Evolutionary conservation across 2,329 filamentous ascomycete species (phyloP), one percentile per base, ranked within the genome.

Genomic region (Penicillium sp.): DNA sequence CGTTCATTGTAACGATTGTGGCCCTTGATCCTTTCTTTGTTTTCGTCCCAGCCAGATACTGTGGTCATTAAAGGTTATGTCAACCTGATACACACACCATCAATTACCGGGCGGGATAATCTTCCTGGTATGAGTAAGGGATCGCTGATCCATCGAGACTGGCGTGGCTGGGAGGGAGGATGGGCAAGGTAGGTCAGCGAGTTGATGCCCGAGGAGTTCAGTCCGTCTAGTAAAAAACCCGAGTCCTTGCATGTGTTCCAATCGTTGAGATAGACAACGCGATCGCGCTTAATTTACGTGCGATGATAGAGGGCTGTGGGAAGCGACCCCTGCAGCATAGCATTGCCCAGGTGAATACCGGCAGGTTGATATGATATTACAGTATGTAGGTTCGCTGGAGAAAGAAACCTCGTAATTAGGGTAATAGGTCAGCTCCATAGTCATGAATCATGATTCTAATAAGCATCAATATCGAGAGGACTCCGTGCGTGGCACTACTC

Each of bases 101-200:
- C 9, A 56, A 50, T 51, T 37, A 15, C 35, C 35, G 12, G 13
- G 35, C 35, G 35, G 35, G 13, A 37, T 15, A 15, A 15, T 15
- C 12, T 40, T 42, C 47, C 28, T 53, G 56, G 53, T 55, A 57
- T 62, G 62, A 62, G 60, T 38, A 62, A 65, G 60, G 62, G 62
- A 58, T 42, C 30, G 35, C 56, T 56, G 61, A 53, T 64, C 57
- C n/a, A 60, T 60, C 49, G 61, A 55, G 26, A 59, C 57, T 50
- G 50, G 40, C 22, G 47, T 42, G 33, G 37, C 26, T 3, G n/a
- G n/a, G 40, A 4, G 38, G 6, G 5, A 9, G 37, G 37, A 8
- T 24, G 40, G 19, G 40, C 8, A 26, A 17, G 19, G 35, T 54
- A 54, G 51, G 51, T 35, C 24, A 54, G 15, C 37, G 33, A 54